Conservation (phyloP, 495 filamentous ascomycete species). For the Trichoderma gamsii region DNA sequence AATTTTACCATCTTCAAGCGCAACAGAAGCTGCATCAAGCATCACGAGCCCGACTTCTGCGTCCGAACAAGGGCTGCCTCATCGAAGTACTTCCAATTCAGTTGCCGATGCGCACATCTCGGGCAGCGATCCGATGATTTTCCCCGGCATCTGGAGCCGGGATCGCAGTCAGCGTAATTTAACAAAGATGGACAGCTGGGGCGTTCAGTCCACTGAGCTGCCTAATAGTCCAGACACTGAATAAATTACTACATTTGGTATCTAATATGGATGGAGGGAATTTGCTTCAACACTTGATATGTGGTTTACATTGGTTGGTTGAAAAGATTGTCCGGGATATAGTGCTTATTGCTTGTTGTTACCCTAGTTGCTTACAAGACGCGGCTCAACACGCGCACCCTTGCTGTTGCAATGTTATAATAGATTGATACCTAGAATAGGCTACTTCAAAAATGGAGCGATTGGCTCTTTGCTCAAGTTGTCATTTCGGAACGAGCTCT, state of each 20-base stretch:
- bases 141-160: constrained; percentile 56
- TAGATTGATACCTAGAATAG: not conserved
- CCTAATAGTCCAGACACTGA: not conserved
- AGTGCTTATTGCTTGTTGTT: not conserved
- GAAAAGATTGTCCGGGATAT: not conserved
- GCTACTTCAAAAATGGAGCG: not conserved
- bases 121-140: constrained; percentile 59
- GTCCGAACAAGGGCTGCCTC: not conserved
- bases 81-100: not conserved
- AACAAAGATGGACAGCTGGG: constrained; percentile 1
- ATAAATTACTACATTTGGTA: not conserved
- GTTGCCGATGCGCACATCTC: constrained; percentile 38
- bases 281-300: not conserved
- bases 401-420: not conserved
- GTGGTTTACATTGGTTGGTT: not conserved
- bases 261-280: not conserved
- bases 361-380: not conserved
- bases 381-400: not conserved
- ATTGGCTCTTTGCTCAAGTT: too few species aligned
- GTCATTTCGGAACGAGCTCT: too few species aligned
- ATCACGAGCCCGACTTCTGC: not conserved
- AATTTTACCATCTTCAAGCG: not conserved
- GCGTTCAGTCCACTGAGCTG: not conserved
- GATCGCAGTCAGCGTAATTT: not conserved
- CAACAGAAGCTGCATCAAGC: constrained; percentile 15